Evolutionary conservation across 805 yeast species (phyloP), one percentile per base, ranked within the genome.

Genomic region (Candida insectalens): DNA sequence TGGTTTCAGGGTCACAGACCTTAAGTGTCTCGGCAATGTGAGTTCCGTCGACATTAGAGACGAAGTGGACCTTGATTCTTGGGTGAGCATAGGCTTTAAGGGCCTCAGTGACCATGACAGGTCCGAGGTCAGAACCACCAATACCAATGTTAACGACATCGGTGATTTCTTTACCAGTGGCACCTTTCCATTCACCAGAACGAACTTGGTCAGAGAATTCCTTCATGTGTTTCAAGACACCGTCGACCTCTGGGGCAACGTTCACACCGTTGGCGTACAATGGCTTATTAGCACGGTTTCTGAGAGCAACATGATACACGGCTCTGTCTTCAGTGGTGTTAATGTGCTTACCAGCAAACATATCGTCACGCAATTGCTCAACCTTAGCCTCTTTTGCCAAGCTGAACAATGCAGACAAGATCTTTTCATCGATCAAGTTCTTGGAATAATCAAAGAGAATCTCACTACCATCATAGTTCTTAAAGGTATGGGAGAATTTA

Each of bases 61-160:
- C 98, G 62, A 88, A 92, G 66, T 89, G 94, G 33, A 76, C 94
- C 43, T 68, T 62, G 49, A 92, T 68, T 44, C 78, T 71, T 39
- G 76, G 79, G 48, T 82, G 72, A 40, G 81, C 64, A 63, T 89
- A 92, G 47, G 83, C 80, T 70, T 89, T 92, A 57, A 92, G 73
- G 27, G 98, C 96, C 68, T 92, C 97, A 42, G 96, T 85, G 50
- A 92, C 97, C 98, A 92, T 92, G 35, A 92, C 97, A 30, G 98
- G 98, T 51, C 98, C 98, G 51, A 92, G 73, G 63, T 92, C 98
- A 19, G 96, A 87, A 49, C 98, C 98, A 58, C 98, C 98, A 57
- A 92, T 92, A 63, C 98, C 98, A 51, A 92, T 84, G 73, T 92
- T 92, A 53, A 92, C 97, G 37, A 92, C 77, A 53, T 85, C 94